Conservation (phyloP, 2,329 filamentous ascomycete species). For the Aureobasidium uvarum region DNA sequence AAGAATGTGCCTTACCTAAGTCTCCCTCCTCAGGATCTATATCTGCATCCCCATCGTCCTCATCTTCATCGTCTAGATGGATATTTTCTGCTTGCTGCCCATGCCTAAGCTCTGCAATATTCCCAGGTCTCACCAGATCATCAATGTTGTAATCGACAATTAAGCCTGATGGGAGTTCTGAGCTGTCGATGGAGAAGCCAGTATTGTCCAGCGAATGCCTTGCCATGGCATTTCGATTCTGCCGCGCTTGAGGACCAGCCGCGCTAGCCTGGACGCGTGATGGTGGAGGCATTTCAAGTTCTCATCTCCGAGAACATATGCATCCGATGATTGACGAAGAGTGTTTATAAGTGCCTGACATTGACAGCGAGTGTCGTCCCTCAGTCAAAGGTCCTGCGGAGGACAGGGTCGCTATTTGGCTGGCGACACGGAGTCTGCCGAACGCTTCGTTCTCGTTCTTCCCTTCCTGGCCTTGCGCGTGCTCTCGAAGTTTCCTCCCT, state of each 20-base stretch:
- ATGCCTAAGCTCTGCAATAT: neutral
- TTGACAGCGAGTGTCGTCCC: neutral
- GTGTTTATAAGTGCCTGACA: neutral
- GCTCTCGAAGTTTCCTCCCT: neutral
- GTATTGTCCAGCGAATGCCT: slow-evolving; percentile 23
- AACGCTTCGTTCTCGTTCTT: neutral
- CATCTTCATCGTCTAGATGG: slow-evolving; percentile 5
- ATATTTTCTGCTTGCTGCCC: neutral
- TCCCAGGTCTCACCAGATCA: neutral
- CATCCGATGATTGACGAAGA: neutral
- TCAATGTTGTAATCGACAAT: slow-evolving; percentile 23
- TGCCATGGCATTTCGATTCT: slow-evolving; percentile 3
- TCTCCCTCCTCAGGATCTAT: slow-evolving; percentile 15
- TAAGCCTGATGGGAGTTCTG: slow-evolving; percentile 13
- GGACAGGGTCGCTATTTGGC: slow-evolving; percentile 10
- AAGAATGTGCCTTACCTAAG: slow-evolving; percentile 8
- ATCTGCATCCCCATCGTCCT: slow-evolving; percentile 13
- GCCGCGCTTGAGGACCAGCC: slow-evolving; percentile 6
- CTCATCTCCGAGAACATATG: neutral
- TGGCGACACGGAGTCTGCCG: neutral
- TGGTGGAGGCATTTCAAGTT: slow-evolving; percentile 15
- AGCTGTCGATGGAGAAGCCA: slow-evolving; percentile 21
- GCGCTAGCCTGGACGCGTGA: slow-evolving; percentile 12
- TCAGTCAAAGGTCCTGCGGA: neutral
- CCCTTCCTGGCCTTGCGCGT: neutral